Evolutionary conservation across 495 filamentous ascomycete species (phyloP).

Genomic region (Xylaria palmicola): DNA sequence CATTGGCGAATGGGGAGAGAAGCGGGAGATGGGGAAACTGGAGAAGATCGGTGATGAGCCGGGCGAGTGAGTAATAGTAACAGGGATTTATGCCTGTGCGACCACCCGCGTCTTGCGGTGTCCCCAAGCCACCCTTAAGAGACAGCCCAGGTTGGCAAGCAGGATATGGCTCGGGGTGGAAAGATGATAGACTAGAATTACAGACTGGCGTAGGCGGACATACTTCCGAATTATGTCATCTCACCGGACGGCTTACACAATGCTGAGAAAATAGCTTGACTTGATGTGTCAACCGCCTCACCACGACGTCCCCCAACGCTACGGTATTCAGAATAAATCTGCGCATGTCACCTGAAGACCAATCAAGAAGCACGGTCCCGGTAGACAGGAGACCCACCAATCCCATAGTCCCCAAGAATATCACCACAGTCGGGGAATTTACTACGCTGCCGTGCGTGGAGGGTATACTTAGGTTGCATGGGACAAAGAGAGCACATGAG

Average conservation of each 20-base stretch:
- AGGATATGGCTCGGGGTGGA: not conserved
- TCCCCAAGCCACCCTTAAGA: not conserved
- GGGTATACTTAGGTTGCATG: not conserved
- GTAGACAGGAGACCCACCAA: not conserved
- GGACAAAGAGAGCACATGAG: not conserved
- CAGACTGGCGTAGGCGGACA: not conserved
- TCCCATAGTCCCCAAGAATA: too few relatives aligned
- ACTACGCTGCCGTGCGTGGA: not conserved
- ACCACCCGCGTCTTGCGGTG: slow-evolving; percentile 15
- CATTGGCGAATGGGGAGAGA: slow-evolving; percentile 90
- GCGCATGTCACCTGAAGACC: not conserved
- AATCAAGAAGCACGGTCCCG: not conserved
- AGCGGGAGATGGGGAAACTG: slow-evolving; percentile 87
- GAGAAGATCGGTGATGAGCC: slow-evolving; percentile 88
- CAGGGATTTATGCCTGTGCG: not conserved
- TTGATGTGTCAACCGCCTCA: not conserved
- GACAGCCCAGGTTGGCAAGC: not conserved
- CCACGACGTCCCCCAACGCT: not conserved
- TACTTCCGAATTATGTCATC: not conserved
- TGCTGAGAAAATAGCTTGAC: slow-evolving; percentile 3
- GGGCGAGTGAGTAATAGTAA: slow-evolving; percentile 48
- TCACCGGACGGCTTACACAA: not conserved
- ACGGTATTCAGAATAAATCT: not conserved
- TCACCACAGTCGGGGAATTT: not conserved
- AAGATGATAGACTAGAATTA: slow-evolving; percentile 3